Base-by-base conservation (phyloP, 2,329 filamentous ascomycete species). In the Phyllosticta citrichinensis region DNA sequence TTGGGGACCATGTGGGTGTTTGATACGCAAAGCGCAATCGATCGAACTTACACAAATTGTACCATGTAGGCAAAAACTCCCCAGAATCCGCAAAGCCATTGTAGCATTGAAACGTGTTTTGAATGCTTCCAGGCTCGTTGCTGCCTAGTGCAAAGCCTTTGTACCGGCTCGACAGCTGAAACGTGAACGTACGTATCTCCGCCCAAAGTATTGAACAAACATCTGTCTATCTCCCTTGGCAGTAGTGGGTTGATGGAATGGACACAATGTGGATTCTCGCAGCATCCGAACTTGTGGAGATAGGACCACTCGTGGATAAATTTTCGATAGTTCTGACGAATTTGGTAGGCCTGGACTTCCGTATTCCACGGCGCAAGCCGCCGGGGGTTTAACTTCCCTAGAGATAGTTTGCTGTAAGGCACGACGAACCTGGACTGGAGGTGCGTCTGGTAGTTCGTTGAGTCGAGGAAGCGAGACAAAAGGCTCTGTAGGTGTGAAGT, bases 131-230 rank as follows among this genome's bases (percentile, higher is more conserved):
- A 3, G 22, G 9, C 1, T 57, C 56, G 9, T 30, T 52, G 9
- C 17, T 52, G 24, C 56, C 51, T 1, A 57, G 40, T 17, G 20
- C 25, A 17, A 64, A 65, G 24, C 59, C 61, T 10, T 57, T 52
- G 12, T 63, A 62, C 1, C 62, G 59, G n/a, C 60, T 62, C 14
- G 20, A 52, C 6, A 56, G 19, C 6, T 20, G 30, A 8, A 40
- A 57, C 5, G 63, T 51, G 57, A 64, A 64, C n/a, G n/a, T n/a
- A 27, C 60, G n/a, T 62, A 24, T 56, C 47, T 2, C 25, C 20
- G 9, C 62, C 62, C 6, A 64, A n/a, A 35, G 62, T 54, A 27
- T 51, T 56, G 52, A 62, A 64, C 8, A 64, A 53, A 52, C 62
- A 63, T 19, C 59, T 62, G 35, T 64, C 63, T 5, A 62, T 50